Percentiles rank a stretch among this genome's conserved stretches.
Conservation (phyloP, 352 stramenopile genomes). For the Pythium brachiatum region DNA sequence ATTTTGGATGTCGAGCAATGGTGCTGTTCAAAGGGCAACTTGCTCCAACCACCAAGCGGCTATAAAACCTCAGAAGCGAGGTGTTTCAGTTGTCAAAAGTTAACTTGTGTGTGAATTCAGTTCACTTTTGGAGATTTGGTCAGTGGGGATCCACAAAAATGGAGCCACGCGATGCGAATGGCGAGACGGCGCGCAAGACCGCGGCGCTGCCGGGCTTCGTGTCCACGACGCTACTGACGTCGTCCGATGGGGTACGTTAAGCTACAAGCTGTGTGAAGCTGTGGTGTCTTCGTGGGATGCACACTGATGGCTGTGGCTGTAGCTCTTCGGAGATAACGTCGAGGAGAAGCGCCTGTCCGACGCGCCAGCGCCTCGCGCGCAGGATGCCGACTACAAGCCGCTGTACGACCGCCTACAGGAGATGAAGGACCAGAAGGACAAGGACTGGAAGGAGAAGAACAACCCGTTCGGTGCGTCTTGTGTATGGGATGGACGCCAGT, state of each 20-base stretch:
- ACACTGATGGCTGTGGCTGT: not conserved
- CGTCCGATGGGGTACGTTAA: constrained; percentile 66
- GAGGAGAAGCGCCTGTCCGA: constrained; percentile 81
- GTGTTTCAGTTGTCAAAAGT: constrained; percentile 7
- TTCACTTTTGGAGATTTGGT: not conserved
- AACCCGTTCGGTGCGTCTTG: constrained; percentile 73
- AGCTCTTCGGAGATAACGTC: constrained; percentile 88
- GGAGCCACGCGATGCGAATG: constrained; percentile 27
- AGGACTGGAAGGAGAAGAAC: constrained; percentile 89
- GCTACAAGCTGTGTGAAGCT: not conserved
- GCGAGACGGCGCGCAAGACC: constrained; percentile 16
- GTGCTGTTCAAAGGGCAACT: constrained; percentile 19
- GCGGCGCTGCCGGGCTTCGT: constrained; percentile 54
- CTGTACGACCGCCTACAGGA: constrained; percentile 84
- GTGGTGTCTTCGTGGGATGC: not conserved
- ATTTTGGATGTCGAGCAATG: not conserved
- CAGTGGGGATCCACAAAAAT: constrained; percentile 14
- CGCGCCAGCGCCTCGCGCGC: constrained; percentile 36
- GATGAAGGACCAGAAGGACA: constrained; percentile 72
- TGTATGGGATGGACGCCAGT: not conserved
- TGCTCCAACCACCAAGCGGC: constrained; percentile 16
- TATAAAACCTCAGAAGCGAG: constrained; percentile 12
- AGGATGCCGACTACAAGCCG: constrained; percentile 63
- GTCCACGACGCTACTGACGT: constrained; percentile 82
- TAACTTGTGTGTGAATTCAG: constrained; percentile 6